Base-by-base conservation (phyloP, 1,284 basidiomycete species). In the Ceratobasidium theobromae region DNA sequence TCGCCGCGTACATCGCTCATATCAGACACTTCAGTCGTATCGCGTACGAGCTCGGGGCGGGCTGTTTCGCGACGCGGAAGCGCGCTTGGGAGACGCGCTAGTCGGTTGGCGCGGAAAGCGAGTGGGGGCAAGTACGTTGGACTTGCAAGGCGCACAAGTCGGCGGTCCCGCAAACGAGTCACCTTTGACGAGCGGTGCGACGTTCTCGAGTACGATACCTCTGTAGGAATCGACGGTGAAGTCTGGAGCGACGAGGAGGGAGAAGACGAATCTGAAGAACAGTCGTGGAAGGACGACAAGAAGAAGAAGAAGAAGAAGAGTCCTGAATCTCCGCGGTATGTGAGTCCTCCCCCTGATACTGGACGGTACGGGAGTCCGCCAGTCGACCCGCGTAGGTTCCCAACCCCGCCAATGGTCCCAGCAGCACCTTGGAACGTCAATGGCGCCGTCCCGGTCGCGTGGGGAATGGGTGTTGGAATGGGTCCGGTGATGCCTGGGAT, bases 111-210 rank as follows among this genome's bases (percentile, higher is more conserved):
- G 23, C 30, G 57, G 4, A 62, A 62, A 28, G 46, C 57, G 11
- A 62, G 57, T 25, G 46, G 46, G 16, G 57, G 57, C 9, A 14
- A 45, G n/a, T 62, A 62, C 11, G 18, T 60, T 14, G 53, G 55
- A 2, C 49, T 67, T 11, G 62, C 48, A 18, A 40, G 69, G 21
- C 51, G 65, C n/a, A 51, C 64, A 11, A 68, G 67, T 27, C 46
- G 55, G 1, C 83, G 81, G 72, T 81, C 81, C 40, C 78, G 85
- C 69, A 90, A 94, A 76, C 95, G 88, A 0, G 95, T 97, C 52
- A 93, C 88, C 0, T 97, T 93, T 71, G 84, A 92, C 75, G 86
- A 90, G 71, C 82, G 86, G 6, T 92, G 91, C 70, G 92, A 96
- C 71, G 92, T 97, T 27, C 79, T 95, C 67, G 93, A 96, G 75